Evolutionary conservation across 192 early-diverging fungal species (phyloP).

Genomic region (Linnemannia hyalina): DNA sequence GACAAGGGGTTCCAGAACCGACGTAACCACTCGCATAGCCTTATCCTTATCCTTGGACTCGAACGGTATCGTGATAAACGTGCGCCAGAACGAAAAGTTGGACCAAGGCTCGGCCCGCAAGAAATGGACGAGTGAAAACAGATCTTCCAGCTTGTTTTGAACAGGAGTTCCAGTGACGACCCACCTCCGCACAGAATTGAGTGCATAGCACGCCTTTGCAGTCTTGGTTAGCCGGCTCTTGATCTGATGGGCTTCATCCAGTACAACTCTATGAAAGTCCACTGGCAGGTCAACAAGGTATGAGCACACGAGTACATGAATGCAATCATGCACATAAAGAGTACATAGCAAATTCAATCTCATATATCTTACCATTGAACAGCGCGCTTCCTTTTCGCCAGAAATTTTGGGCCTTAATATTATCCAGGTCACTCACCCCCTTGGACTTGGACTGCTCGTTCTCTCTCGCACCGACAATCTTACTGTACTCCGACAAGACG

Average conservation of each 20-base stretch:
- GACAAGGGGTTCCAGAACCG: conserved; percentile 79
- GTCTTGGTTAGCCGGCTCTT: conserved; percentile 84
- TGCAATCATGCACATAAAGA: not conserved
- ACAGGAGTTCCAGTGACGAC: conserved; percentile 96
- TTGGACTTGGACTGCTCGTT: conserved; percentile 5
- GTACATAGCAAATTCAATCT: not conserved
- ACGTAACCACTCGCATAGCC: conserved; percentile 64
- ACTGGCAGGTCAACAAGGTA: conserved; percentile 56
- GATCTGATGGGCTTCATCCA: conserved; percentile 96
- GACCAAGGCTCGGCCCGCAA: conserved; percentile 79
- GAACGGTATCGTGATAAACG: conserved; percentile 83
- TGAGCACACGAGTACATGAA: not conserved
- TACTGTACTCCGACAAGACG: conserved; percentile 57
- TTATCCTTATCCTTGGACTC: conserved; percentile 66
- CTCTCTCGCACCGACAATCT: not conserved
- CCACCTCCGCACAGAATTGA: conserved; percentile 84
- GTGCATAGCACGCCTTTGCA: conserved; percentile 76
- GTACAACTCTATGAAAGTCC: conserved; percentile 88
- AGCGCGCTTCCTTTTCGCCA: conserved; percentile 40
- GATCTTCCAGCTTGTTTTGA: conserved; percentile 86
- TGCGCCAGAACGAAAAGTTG: conserved; percentile 81
- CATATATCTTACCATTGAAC: conserved; percentile 35
- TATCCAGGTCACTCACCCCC: conserved; percentile 7
- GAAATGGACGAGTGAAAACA: conserved; percentile 89
- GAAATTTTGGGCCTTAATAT: conserved; percentile 29